phyloP scores from a whole-genome alignment of 1,139 yeast genomes.

The Suhomyces terraborum region DNA sequence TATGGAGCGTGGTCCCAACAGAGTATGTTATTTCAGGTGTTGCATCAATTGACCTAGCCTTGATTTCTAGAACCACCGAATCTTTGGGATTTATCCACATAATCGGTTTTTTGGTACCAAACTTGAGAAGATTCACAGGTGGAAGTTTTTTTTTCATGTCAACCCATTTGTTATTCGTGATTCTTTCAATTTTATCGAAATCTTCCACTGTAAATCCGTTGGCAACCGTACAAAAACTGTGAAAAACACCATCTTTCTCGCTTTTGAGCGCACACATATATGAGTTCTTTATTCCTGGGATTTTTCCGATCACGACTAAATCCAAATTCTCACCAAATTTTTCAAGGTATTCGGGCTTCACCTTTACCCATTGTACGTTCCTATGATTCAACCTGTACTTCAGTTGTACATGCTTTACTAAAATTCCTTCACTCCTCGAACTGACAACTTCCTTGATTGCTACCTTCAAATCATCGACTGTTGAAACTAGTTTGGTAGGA shows the following conservation, averaged over 20 bases:
- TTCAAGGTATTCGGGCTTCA: conserved; percentile 87
- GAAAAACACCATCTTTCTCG: conserved; percentile 29
- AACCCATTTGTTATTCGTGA: conserved; percentile 66
- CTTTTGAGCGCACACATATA: conserved; percentile 69
- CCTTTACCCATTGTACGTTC: conserved; percentile 72
- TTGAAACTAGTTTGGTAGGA: conserved; percentile 43
- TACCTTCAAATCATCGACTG: conserved; percentile 53
- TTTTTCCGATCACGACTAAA: conserved; percentile 74
- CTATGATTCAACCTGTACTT: conserved; percentile 63
- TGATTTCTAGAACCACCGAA: conserved; percentile 80
- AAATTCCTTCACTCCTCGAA: conserved; percentile 76
- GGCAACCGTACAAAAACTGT: conserved; percentile 78
- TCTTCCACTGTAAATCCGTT: conserved; percentile 77
- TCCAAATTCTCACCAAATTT: conserved; percentile 89
- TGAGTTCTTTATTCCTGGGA: conserved; percentile 71
- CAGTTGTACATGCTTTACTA: conserved; percentile 66
- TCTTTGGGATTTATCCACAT: conserved; percentile 80
- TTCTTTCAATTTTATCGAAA: conserved; percentile 56
- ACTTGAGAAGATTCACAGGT: conserved; percentile 47
- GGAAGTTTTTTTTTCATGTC: conserved; percentile 41
- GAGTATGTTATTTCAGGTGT: conserved; percentile 53
- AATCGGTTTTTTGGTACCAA: conserved; percentile 65
- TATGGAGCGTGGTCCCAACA: conserved; percentile 70
- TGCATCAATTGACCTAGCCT: conserved; percentile 72
- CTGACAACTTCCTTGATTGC: conserved; percentile 62